These are phyloP conservation scores for Cladosporium velox DNA, from an alignment of 2,329 filamentous ascomycete genomes.

Conservation along the genomic window DNA sequence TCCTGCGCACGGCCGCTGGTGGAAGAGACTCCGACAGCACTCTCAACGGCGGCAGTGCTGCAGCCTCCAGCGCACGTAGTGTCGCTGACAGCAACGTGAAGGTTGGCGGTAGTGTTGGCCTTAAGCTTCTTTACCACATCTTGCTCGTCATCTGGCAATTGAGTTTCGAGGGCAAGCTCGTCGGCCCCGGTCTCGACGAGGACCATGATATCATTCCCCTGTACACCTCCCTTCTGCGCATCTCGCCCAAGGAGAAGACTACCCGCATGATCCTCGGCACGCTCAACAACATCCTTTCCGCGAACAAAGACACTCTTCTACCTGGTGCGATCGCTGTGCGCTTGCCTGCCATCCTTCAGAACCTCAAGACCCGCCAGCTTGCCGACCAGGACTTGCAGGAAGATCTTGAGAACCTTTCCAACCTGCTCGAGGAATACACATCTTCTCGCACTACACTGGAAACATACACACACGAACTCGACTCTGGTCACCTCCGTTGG, in stretches of 20 bases:
- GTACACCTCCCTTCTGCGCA: conserved; percentile 86
- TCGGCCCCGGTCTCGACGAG: conserved; percentile 80
- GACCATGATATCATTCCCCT: conserved; percentile 91
- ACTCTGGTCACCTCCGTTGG: conserved; percentile 86
- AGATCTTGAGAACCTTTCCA: conserved; percentile 49
- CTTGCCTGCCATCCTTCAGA: conserved; percentile 65
- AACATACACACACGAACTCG: conserved; percentile 76
- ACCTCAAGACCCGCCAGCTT: conserved; percentile 55
- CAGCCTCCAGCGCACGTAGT: conserved; percentile 44
- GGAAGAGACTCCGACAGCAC: conserved; percentile 68
- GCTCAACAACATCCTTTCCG: conserved; percentile 80
- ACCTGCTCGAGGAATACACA: conserved; percentile 82
- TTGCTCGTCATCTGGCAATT: conserved; percentile 94
- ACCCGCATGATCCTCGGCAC: conserved; percentile 88
- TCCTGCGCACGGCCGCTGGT: conserved; percentile 73
- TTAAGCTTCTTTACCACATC: conserved; percentile 93
- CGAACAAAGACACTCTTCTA: conserved; percentile 67
- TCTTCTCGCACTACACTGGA: conserved; percentile 68
- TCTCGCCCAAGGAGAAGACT: conserved; percentile 97
- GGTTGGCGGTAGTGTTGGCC: conserved; percentile 74
- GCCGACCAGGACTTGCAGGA: conserved; percentile 56
- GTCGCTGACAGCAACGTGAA: conserved; percentile 66
- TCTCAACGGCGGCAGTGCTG: conserved; percentile 50
- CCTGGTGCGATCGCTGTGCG: conserved; percentile 84
- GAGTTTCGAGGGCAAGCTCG: conserved; percentile 75